phyloP scores from a whole-genome alignment of 2,329 filamentous ascomycete species.

The Fusarium sp. region DNA sequence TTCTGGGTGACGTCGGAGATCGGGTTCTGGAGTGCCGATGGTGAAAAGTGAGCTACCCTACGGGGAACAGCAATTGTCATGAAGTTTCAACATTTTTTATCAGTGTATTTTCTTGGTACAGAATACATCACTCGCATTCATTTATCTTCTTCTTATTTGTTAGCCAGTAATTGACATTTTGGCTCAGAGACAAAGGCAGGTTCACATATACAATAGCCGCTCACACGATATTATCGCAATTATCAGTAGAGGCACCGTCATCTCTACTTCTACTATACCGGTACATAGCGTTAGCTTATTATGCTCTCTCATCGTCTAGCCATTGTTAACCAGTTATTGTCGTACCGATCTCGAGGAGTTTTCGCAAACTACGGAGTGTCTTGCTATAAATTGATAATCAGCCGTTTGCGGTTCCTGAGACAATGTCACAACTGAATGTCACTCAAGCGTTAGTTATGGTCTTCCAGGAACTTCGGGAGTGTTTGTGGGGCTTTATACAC shows the following conservation, averaged over 20 bases:
- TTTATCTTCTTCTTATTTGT: not conserved
- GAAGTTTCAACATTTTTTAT: not conserved
- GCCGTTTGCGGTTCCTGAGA: not conserved
- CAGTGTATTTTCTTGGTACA: not conserved
- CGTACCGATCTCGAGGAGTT: no score
- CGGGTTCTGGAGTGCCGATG: constrained; percentile 36
- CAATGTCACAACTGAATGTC: not conserved
- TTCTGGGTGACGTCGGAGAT: constrained; percentile 42
- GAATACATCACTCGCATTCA: not conserved
- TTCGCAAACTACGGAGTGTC: not conserved
- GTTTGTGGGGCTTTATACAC: not conserved
- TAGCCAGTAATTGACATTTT: no score
- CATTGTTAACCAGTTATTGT: no score
- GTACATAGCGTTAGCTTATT: no score
- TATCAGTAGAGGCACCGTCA: no score
- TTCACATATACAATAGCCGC: no score
- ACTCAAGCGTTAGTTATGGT: not conserved
- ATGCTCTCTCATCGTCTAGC: no score
- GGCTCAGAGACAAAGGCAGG: no score
- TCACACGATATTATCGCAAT: no score
- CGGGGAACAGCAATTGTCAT: not conserved
- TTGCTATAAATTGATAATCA: not conserved
- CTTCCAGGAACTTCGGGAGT: not conserved
- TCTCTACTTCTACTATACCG: no score
- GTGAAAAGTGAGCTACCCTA: not conserved